Conservation (phyloP, 2,329 filamentous ascomycete species). For the Pyricularia sp. region DNA sequence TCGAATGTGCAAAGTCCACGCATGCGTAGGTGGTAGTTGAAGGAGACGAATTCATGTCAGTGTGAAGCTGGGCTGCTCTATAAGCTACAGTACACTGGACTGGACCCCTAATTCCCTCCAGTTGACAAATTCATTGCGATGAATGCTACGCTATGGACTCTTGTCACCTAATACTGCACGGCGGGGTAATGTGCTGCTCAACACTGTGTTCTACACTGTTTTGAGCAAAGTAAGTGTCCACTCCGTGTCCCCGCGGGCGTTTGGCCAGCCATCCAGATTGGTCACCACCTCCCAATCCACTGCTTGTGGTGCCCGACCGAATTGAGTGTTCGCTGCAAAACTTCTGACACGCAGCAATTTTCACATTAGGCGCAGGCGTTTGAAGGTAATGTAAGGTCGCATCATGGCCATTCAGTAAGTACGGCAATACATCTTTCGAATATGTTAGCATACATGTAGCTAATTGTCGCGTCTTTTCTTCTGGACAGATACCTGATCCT, state of each 20-base stretch:
- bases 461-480: not conserved
- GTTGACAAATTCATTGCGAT: not conserved
- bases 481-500: constrained; percentile 84
- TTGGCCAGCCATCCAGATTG: not conserved
- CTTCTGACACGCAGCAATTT: not conserved
- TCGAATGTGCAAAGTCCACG: not conserved
- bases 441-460: not conserved
- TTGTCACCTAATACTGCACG: not conserved
- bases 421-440: not conserved
- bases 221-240: not conserved
- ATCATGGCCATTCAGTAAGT: constrained; percentile 44
- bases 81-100: not conserved
- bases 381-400: constrained; percentile 8
- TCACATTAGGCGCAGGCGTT: not conserved
- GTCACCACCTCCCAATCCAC: not conserved
- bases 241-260: not conserved
- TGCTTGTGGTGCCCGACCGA: not conserved
- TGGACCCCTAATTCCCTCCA: not conserved
- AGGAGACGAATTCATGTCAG: not conserved
- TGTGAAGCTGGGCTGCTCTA: not conserved
- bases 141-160: not conserved
- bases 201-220: not conserved
- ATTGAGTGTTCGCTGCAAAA: not conserved
- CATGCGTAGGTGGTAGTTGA: not conserved
- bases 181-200: not conserved